Evolutionary conservation across 2,329 filamentous ascomycete species (phyloP).

Genomic region (Taxawa tesnikishii): DNA sequence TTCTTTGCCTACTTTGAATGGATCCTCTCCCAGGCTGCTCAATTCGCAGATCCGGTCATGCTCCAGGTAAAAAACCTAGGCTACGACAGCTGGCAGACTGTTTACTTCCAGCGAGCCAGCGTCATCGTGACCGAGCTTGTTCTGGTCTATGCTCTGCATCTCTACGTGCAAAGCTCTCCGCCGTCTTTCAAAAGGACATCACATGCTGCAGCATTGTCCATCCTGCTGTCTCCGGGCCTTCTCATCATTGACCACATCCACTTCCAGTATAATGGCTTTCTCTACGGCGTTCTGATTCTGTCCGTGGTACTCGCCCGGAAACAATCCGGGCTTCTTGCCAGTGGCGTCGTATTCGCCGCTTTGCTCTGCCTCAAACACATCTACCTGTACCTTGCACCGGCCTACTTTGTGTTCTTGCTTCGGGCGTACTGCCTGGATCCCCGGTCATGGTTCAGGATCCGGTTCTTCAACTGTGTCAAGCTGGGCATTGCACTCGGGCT

Average conservation of each 20-base stretch:
- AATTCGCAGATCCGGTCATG: conserved; percentile 68
- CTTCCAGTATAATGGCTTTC: conserved; percentile 97
- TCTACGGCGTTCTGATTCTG: conserved; percentile 81
- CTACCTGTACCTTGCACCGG: conserved; percentile 88
- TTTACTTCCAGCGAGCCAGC: conserved; percentile 85
- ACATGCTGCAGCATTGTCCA: conserved; percentile 76
- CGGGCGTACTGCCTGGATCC: conserved; percentile 76
- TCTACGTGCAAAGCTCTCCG: conserved; percentile 62
- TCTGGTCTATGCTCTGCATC: conserved; percentile 68
- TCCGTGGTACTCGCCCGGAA: conserved; percentile 75
- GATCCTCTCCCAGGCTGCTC: conserved; percentile 70
- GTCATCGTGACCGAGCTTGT: conserved; percentile 79
- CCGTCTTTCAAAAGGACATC: conserved; percentile 57
- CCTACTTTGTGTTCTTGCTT: conserved; percentile 91
- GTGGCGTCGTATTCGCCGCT: conserved; percentile 71
- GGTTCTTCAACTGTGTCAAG: conserved; percentile 69
- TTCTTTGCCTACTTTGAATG: conserved; percentile 98
- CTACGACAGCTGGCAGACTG: conserved; percentile 84
- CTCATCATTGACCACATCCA: conserved; percentile 97
- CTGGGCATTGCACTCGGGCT: conserved; percentile 59
- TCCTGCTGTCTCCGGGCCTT: conserved; percentile 82
- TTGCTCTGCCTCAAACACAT: conserved; percentile 96
- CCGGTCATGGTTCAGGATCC: conserved; percentile 62
- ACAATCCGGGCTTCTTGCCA: conserved; percentile 60
- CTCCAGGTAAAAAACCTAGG: conserved; percentile 66